Evolutionary conservation across 2,329 filamentous ascomycete species (phyloP).

Genomic region (Passalora sequoiae): DNA sequence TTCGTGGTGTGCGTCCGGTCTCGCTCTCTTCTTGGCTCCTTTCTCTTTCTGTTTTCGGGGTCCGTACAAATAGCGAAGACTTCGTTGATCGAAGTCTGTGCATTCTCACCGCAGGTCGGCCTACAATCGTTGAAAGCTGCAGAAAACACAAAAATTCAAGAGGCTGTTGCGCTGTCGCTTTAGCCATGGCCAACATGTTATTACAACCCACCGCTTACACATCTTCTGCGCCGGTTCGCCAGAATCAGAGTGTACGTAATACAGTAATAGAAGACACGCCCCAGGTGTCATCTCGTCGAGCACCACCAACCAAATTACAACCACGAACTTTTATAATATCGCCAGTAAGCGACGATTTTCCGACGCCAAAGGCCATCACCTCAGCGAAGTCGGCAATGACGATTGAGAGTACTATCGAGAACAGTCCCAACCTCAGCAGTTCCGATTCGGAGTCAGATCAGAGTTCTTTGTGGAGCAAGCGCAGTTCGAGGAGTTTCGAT

Average conservation of each 20-base stretch:
- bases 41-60: slow-evolving; percentile 19
- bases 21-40: slow-evolving; percentile 21
- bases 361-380: slow-evolving; percentile 34
- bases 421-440: slow-evolving; percentile 55
- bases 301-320: slow-evolving; percentile 32
- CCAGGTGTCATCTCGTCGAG: slow-evolving; percentile 32
- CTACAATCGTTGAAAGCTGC: slow-evolving; percentile 19
- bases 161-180: neutral
- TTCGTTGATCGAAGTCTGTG: slow-evolving; percentile 44
- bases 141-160: neutral
- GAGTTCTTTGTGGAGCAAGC: slow-evolving; percentile 52
- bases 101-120: slow-evolving; percentile 43
- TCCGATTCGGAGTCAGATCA: slow-evolving; percentile 42
- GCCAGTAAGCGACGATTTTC: slow-evolving; percentile 56
- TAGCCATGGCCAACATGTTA: slow-evolving; percentile 38
- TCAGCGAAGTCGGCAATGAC: slow-evolving; percentile 15
- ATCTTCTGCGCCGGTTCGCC: slow-evolving; percentile 53
- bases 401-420: slow-evolving; percentile 42
- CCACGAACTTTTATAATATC: slow-evolving; percentile 36
- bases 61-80: slow-evolving; percentile 30
- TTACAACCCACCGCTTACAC: slow-evolving; percentile 49
- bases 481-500: slow-evolving; percentile 71
- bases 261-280: slow-evolving; percentile 57
- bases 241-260: slow-evolving; percentile 53
- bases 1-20: slow-evolving; percentile 21